Conservation (phyloP, 2,329 filamentous ascomycete genomes). For the Arthrobotrys iridis region DNA sequence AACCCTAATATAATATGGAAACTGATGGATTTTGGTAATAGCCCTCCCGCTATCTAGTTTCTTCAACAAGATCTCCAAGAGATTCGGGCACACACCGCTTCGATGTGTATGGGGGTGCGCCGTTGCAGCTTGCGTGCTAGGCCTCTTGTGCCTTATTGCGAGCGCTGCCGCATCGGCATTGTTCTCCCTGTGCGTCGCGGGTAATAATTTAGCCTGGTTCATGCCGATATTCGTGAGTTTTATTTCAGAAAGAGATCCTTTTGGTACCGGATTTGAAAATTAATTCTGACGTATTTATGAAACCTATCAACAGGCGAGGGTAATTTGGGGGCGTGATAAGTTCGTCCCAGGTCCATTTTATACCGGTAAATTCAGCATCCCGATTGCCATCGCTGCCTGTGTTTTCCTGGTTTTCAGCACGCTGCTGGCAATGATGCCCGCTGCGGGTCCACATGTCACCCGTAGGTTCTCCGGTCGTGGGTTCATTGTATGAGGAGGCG, state of each 20-base stretch:
- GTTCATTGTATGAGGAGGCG: too few species aligned
- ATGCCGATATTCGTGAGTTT: constrained; percentile 67
- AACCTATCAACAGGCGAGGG: constrained; percentile 59
- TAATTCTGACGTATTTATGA: neutral
- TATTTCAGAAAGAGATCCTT: too few species aligned
- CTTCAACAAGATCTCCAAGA: constrained; percentile 68
- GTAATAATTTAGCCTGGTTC: constrained; percentile 71
- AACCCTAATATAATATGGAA: neutral
- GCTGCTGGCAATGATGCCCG: constrained; percentile 70
- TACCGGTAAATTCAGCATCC: constrained; percentile 67
- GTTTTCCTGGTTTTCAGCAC: constrained; percentile 69
- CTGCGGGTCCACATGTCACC: constrained; percentile 67
- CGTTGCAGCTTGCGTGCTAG: constrained; percentile 66
- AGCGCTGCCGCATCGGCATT: constrained; percentile 69
- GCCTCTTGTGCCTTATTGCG: constrained; percentile 70
- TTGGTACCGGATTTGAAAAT: too few species aligned
- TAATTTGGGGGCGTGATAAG: constrained; percentile 69
- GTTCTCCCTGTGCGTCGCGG: constrained; percentile 70
- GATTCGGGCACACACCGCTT: constrained; percentile 69
- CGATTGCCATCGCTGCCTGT: constrained; percentile 68
- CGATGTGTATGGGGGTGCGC: constrained; percentile 69
- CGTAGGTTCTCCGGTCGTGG: too few species aligned
- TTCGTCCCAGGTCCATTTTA: constrained; percentile 71
- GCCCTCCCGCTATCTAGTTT: constrained; percentile 70
- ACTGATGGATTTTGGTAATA: neutral